A percentile compares a stretch with the other conserved stretches of the same genome.
phyloP scores from a whole-genome alignment of 2,329 filamentous ascomycete species.

The Hypoxylon sp. region DNA sequence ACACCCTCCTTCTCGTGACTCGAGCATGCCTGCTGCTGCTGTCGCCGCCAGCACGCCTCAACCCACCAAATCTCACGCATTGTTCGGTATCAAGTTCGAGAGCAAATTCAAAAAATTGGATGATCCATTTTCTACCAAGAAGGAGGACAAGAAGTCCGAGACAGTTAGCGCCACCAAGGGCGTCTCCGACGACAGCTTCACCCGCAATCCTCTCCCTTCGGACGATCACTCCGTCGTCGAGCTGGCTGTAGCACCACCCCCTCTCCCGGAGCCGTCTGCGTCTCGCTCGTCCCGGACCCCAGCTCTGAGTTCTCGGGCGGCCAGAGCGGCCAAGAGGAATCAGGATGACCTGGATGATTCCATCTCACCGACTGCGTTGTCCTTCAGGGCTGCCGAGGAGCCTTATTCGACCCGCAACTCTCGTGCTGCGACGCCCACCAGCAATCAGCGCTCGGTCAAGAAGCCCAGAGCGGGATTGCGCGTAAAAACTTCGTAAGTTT shows the following conservation, averaged over 20 bases:
- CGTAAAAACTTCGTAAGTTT: constrained; percentile 74
- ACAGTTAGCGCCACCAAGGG: constrained; percentile 39
- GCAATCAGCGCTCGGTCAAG: constrained; percentile 63
- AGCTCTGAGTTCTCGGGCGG: constrained; percentile 43
- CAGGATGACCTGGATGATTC: constrained; percentile 64
- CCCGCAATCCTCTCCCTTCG: constrained; percentile 38
- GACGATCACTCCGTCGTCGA: constrained; percentile 35
- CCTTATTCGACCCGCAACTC: constrained; percentile 60
- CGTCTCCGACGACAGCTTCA: constrained; percentile 40
- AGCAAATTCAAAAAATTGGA: constrained; percentile 41
- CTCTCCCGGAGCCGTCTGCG: constrained; percentile 33
- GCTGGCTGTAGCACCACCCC: constrained; percentile 38
- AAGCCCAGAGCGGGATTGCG: constrained; percentile 69
- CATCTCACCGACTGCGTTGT: constrained; percentile 61
- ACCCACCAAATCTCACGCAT: constrained; percentile 19
- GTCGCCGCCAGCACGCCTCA: constrained; percentile 39
- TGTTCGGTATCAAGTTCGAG: constrained; percentile 37
- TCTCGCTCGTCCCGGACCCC: constrained; percentile 43
- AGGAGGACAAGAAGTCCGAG: constrained; percentile 40
- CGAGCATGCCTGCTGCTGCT: constrained; percentile 46
- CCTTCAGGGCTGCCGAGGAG: constrained; percentile 58
- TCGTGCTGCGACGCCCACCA: constrained; percentile 67
- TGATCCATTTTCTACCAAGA: constrained; percentile 35
- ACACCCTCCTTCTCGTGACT: constrained; percentile 39
- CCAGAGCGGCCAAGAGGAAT: constrained; percentile 56